Conservation (phyloP, 805 yeast species). For the Pichia exigua region DNA sequence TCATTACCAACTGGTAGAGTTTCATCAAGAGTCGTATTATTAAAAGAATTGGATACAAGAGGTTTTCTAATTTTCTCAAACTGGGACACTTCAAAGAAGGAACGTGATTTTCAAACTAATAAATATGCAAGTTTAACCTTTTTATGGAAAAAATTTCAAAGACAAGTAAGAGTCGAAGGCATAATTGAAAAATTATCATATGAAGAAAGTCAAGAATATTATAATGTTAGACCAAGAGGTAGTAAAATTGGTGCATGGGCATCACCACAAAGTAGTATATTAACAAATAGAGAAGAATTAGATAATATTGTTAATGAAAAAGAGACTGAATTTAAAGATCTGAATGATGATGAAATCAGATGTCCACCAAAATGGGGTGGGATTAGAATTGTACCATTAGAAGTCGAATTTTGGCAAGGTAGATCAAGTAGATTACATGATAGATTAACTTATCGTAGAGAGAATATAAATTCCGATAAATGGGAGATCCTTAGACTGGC, state of each 20-base stretch:
- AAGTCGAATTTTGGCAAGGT: conserved; percentile 98
- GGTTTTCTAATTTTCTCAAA: conserved; percentile 89
- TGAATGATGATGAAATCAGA: conserved; percentile 56
- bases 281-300: conserved; percentile 54
- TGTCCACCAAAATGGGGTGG: conserved; percentile 98
- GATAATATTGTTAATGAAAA: conserved; percentile 41
- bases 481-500: conserved; percentile 71
- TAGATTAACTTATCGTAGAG: conserved; percentile 65
- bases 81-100: conserved; percentile 83
- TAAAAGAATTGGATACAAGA: conserved; percentile 79
- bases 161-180: conserved; percentile 94
- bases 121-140: conserved; percentile 78
- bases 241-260: conserved; percentile 97
- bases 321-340: conserved; percentile 50
- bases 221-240: conserved; percentile 83
- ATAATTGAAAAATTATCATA: conserved; percentile 60
- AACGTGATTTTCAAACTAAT: conserved; percentile 60
- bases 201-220: conserved; percentile 72
- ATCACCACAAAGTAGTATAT: conserved; percentile 70
- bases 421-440: conserved; percentile 86
- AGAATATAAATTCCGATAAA: conserved; percentile 32
- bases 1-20: conserved; percentile 85
- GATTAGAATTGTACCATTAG: conserved; percentile 74
- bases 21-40: conserved; percentile 72
- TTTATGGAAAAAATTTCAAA: conserved; percentile 86